Conservation (phyloP, 2,329 filamentous ascomycete genomes). For the Clathrospora elynae region DNA sequence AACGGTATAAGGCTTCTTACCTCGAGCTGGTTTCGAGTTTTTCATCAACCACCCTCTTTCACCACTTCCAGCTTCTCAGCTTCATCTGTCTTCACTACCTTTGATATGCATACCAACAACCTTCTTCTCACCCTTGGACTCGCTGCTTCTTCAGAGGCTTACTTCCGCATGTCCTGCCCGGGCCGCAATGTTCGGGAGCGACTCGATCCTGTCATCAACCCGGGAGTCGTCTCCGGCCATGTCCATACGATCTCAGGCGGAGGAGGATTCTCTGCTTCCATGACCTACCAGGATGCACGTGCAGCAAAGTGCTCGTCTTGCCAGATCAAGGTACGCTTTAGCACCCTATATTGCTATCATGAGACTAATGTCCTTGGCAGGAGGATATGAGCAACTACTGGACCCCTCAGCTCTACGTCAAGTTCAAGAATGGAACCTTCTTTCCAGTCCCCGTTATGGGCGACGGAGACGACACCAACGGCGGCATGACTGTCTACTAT, state of each 20-base stretch:
- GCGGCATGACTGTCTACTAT: slow-evolving; percentile 78
- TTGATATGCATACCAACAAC: slow-evolving; percentile 23
- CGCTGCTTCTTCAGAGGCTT: slow-evolving; percentile 22
- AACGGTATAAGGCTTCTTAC: background rate
- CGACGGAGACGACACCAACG: slow-evolving; percentile 50
- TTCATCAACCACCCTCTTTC: slow-evolving; percentile 1
- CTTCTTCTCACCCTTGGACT: slow-evolving; percentile 21
- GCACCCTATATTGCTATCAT: background rate
- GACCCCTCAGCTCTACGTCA: slow-evolving; percentile 73
- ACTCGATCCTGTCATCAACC: slow-evolving; percentile 70
- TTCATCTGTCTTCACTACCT: background rate
- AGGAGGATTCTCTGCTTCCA: slow-evolving; percentile 67
- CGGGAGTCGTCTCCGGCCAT: slow-evolving; percentile 64
- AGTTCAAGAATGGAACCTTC: slow-evolving; percentile 52
- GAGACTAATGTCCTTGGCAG: slow-evolving; percentile 10
- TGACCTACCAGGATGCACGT: slow-evolving; percentile 64
- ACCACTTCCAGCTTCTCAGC: too few species aligned
- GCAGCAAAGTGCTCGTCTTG: slow-evolving; percentile 71
- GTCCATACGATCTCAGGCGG: slow-evolving; percentile 74
- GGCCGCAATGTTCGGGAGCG: slow-evolving; percentile 52
- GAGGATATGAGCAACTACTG: slow-evolving; percentile 69
- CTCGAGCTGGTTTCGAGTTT: background rate
- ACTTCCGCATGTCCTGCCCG: slow-evolving; percentile 39
- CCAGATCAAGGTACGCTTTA: slow-evolving; percentile 58
- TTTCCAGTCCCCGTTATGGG: slow-evolving; percentile 65